phyloP scores from a whole-genome alignment of 768 basidiomycete genomes.

The Tulasnella sp. region DNA sequence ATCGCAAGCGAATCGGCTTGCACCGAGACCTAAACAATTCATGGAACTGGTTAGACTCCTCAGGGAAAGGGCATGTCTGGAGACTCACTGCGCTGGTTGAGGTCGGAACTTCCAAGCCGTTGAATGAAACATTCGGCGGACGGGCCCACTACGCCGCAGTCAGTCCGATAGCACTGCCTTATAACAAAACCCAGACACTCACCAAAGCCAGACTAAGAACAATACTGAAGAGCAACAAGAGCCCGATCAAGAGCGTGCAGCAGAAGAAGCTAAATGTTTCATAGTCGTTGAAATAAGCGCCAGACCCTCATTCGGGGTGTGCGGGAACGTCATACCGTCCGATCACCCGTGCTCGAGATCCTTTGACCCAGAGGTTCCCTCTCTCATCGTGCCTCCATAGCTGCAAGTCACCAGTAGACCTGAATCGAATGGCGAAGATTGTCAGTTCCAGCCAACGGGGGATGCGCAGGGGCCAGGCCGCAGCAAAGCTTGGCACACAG shows the following conservation, averaged over 20 bases:
- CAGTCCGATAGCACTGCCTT: neutral
- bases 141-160: slow-evolving; percentile 49
- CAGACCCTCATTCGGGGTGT: neutral
- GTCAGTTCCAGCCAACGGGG: neutral
- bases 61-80: neutral
- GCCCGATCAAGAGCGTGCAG: slow-evolving; percentile 54
- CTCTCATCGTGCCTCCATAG: slow-evolving; percentile 40
- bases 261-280: slow-evolving; percentile 62
- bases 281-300: slow-evolving; percentile 29
- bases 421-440: neutral
- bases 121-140: slow-evolving; percentile 57
- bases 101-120: slow-evolving; percentile 33
- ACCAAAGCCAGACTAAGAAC: slow-evolving; percentile 58
- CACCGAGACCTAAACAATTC: slow-evolving; percentile 29
- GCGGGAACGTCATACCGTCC: slow-evolving; percentile 3
- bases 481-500: neutral
- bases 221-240: slow-evolving; percentile 57
- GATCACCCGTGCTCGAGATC: neutral
- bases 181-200: slow-evolving; percentile 22
- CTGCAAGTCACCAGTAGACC: slow-evolving; percentile 22
- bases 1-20: slow-evolving; percentile 36
- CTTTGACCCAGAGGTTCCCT: slow-evolving; percentile 61
- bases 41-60: slow-evolving; percentile 9
- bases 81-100: slow-evolving; percentile 37
- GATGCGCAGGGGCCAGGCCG: neutral